Conservation (phyloP, 306 rosid genomes). For the Astragalus glycyphyllos region DNA sequence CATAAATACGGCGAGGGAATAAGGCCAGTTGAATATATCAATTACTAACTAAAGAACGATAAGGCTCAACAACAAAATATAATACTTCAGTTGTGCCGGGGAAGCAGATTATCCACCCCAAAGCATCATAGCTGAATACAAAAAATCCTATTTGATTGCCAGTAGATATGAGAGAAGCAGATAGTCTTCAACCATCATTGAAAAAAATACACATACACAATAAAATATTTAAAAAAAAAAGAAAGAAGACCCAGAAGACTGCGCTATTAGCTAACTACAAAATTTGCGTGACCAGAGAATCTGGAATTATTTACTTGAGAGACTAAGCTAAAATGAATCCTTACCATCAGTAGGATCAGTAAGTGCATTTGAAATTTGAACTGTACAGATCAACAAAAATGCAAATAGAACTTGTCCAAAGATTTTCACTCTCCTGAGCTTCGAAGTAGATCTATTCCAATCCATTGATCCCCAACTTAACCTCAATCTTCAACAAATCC, state of each 20-base stretch:
- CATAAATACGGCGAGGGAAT: background rate
- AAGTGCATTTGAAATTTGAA: slow-evolving; percentile 61
- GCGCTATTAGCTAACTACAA: background rate
- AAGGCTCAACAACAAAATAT: background rate
- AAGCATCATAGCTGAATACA: slow-evolving; percentile 22
- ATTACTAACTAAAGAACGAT: background rate
- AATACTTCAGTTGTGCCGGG: background rate
- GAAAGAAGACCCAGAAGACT: slow-evolving; percentile 36
- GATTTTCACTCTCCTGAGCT: slow-evolving; percentile 59
- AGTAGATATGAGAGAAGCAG: slow-evolving; percentile 15
- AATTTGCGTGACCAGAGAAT: slow-evolving; percentile 30
- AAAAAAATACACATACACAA: slow-evolving; percentile 10
- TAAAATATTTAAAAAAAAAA: slow-evolving; percentile 6
- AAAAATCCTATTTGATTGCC: slow-evolving; percentile 24
- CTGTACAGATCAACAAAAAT: slow-evolving; percentile 60
- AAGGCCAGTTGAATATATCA: background rate
- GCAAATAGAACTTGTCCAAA: slow-evolving; percentile 54
- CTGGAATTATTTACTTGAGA: slow-evolving; percentile 40
- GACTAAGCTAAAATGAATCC: slow-evolving; percentile 45
- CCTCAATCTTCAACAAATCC: slow-evolving; percentile 48
- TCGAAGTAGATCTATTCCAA: slow-evolving; percentile 62
- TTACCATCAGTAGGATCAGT: slow-evolving; percentile 86
- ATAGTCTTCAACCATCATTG: slow-evolving; percentile 32
- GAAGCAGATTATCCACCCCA: slow-evolving; percentile 39
- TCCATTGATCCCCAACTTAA: slow-evolving; percentile 67